Base-by-base conservation (phyloP, 495 filamentous ascomycete genomes). In the Penicillium cataractarum region DNA sequence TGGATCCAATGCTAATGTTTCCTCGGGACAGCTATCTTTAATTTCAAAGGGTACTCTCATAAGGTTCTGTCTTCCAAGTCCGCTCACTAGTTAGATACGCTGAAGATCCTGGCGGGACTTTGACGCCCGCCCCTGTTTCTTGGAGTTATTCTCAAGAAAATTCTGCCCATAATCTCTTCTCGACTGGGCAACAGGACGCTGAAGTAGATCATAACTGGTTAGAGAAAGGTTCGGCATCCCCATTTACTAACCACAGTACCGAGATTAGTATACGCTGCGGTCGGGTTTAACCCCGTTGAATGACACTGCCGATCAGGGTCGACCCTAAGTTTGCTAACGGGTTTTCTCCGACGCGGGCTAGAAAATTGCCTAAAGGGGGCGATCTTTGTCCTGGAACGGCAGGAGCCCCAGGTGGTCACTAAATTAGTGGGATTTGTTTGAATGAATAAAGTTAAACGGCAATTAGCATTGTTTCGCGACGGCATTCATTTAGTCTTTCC, bases 261-360 rank as follows among this genome's bases (percentile, higher is more conserved):
- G 40, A n/a, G 12, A 54, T 26, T 46, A 31, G 42, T 33, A n/a
- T 29, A n/a, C n/a, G 33, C 7, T 35, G 29, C 42, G 19, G 33
- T 32, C 49, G 21, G 35, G 49, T 49, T 29, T 27, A 48, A 17
- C 22, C 35, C 29, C 31, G 50, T 27, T 40, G 27, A 44, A 52
- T 65, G 57, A 57, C 62, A 65, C 52, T 48, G 62, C 42, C 17
- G 62, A 65, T 65, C 62, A 50, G 32, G 39, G 29, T 51, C 31
- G 22, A 13, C 7, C 29, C 9, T 37, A 26, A 10, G 21, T 10
- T 3, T 27, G 12, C 15, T 17, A 55, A 35, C n/a, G 52, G 33
- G 17, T 0, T 15, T 35, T 39, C 12, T 8, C 31, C 29, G 32
- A 40, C 21, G 12, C 3, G 27, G 7, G 24, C 9, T 49, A 9